Base-by-base conservation (phyloP, 306 rosid species). In the Potentilla sterilis region DNA sequence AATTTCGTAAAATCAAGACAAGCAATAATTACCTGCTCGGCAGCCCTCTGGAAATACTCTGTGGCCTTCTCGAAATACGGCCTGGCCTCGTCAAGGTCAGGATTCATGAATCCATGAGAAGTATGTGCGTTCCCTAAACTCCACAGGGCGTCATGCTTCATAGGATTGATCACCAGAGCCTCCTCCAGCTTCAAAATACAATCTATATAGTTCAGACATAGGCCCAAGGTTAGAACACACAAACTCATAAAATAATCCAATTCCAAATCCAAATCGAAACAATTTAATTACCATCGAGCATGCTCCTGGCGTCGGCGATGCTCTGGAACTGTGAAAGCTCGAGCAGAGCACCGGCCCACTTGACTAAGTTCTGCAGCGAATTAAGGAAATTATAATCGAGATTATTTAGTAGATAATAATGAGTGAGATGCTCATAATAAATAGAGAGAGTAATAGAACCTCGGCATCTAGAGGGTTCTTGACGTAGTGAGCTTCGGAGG, bases 71-170 rank as follows among this genome's bases (percentile, higher is more conserved):
- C 93, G 61, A 90, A 87, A 81, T 80, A 77, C 79, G 70, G 81
- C 75, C 77, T 80, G 38, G 98, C 98, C 73, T 85, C 98, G 10
- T 69, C 77, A 12, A 78, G 4, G 59, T 90, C 86, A 10, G 95
- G 91, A 70, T 86, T 90, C 72, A 90, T 69, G 81, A 90, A 90
- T 1, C 83, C 98, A 43, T 63, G 72, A 28, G 97, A 86, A 0
- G 90, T 90, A 69, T 79, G 72, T 13, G 88, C 96, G 28, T 93
- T 93, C 70, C 95, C 95, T 66, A 90, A 67, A 85, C 80, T 83
- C 96, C 97, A 93, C 38, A 87, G 76, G 28, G 98, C 92, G n/a
- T 87, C 89, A 69, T 84, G 93, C 87, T 87, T 90, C 13, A 73
- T 48, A 12, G 97, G 89, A 70, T 83, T 63, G 67, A 93, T 80